phyloP scores from a whole-genome alignment of 2,329 filamentous ascomycete species.

The Aspergillus pseudotamarii region DNA sequence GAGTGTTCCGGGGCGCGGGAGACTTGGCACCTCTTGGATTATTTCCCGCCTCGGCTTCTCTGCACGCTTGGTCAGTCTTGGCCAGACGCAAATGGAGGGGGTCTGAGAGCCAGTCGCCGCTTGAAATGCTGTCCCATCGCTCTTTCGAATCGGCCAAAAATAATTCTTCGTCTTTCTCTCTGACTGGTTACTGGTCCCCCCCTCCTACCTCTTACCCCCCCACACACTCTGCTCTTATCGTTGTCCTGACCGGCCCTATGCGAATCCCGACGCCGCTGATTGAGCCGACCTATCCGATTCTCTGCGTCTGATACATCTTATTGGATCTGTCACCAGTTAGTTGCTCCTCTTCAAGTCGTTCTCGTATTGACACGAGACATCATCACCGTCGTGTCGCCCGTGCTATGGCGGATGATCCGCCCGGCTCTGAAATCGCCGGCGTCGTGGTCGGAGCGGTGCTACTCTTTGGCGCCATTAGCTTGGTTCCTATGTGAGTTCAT shows the following conservation, averaged over 20 bases:
- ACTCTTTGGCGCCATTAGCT: slow-evolving; percentile 32
- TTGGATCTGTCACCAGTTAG: slow-evolving; percentile 14
- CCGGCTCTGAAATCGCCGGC: slow-evolving; percentile 29
- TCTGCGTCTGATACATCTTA: slow-evolving; percentile 11
- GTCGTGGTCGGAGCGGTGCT: slow-evolving; percentile 34
- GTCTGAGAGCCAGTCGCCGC: slow-evolving; percentile 15
- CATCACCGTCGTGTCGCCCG: not conserved
- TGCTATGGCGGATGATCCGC: slow-evolving; percentile 25
- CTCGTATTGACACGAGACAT: slow-evolving; percentile 10
- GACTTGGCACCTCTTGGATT: slow-evolving; percentile 21
- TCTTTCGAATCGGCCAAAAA: slow-evolving; percentile 13
- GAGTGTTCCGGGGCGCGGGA: slow-evolving; percentile 18
- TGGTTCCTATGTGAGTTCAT: slow-evolving; percentile 34
- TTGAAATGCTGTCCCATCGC: slow-evolving; percentile 16
- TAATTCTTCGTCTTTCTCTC: slow-evolving; percentile 1
- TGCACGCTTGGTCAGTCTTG: slow-evolving; percentile 18
- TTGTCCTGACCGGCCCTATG: slow-evolving; percentile 12
- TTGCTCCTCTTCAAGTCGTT: not conserved
- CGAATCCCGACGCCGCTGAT: not conserved
- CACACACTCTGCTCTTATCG: slow-evolving; percentile 4
- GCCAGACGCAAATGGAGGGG: slow-evolving; percentile 15
- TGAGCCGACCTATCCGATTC: slow-evolving; percentile 21
- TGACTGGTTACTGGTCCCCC: not conserved
- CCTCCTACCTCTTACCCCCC: too few species aligned
- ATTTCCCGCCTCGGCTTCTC: slow-evolving; percentile 12